Evolutionary conservation across 345 rosid genomes (phyloP).

Genomic region (Rhodomyrtus tomentosa): DNA sequence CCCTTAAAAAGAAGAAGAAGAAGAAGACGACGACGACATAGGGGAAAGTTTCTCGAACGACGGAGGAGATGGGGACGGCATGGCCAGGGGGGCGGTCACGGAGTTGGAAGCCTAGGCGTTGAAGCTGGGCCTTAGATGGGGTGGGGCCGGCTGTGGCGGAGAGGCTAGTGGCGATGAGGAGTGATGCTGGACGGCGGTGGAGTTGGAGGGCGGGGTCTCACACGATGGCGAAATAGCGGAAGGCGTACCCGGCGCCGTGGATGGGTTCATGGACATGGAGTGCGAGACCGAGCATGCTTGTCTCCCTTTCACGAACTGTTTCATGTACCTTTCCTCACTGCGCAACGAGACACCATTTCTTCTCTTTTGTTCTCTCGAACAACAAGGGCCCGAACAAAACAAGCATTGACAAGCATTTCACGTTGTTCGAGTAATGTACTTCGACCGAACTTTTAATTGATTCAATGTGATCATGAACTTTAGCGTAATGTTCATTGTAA

Average conservation of each 20-base stretch:
- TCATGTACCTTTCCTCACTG: no score
- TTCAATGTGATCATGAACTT: no score
- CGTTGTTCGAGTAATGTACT: no score
- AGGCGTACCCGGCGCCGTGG: constrained; percentile 49
- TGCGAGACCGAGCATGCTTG: no score
- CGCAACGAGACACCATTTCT: no score
- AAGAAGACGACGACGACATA: no score
- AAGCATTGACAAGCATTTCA: no score
- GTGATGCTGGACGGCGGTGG: constrained; percentile 4
- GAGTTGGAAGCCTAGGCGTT: constrained; percentile 59
- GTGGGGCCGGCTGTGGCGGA: constrained; percentile 27
- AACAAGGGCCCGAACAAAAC: no score
- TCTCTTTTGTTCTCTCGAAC: no score
- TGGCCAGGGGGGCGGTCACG: constrained; percentile 25
- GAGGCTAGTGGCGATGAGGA: constrained; percentile 10
- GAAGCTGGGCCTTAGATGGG: constrained; percentile 62
- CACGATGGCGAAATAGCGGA: constrained; percentile 47
- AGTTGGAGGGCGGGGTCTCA: constrained; percentile 51
- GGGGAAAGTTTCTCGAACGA: neutral
- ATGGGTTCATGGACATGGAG: neutral
- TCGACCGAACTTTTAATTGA: no score
- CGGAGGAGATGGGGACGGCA: constrained; percentile 8
- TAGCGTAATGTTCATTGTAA: no score
- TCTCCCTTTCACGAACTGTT: no score
- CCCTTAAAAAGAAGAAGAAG: neutral